These are phyloP conservation scores for Gnomoniopsis sp. DNA, from an alignment of 2,329 filamentous ascomycete species.

Conservation along the genomic window DNA sequence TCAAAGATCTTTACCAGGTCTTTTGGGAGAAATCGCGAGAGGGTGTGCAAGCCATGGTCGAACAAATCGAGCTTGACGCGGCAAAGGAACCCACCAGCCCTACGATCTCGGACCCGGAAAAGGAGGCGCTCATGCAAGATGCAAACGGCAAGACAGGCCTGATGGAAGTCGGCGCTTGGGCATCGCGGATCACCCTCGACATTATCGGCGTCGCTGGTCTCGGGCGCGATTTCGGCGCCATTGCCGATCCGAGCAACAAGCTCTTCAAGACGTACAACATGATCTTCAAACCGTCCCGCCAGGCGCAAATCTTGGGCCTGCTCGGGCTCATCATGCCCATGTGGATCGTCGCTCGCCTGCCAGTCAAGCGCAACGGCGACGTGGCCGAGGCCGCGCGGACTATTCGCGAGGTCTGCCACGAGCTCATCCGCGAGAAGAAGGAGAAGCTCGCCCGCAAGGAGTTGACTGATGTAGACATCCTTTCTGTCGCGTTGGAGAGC, in stretches of 20 bases:
- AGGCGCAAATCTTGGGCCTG: slow-evolving; percentile 54
- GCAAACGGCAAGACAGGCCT: slow-evolving; percentile 32
- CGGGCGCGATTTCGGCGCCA: slow-evolving; percentile 66
- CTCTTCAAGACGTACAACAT: slow-evolving; percentile 56
- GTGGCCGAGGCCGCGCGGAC: slow-evolving; percentile 51
- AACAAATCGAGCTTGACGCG: slow-evolving; percentile 40
- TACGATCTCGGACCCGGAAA: slow-evolving; percentile 12
- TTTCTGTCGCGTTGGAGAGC: slow-evolving; percentile 75
- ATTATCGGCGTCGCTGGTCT: slow-evolving; percentile 73
- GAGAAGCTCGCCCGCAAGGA: slow-evolving; percentile 44
- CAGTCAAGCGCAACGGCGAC: slow-evolving; percentile 67
- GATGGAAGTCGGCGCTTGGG: slow-evolving; percentile 60
- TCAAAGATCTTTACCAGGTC: slow-evolving; percentile 78
- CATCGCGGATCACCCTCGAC: slow-evolving; percentile 66
- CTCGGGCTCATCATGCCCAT: slow-evolving; percentile 60
- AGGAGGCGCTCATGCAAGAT: slow-evolving; percentile 19
- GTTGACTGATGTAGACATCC: slow-evolving; percentile 63
- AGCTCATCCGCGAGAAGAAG: slow-evolving; percentile 71
- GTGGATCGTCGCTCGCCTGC: slow-evolving; percentile 60
- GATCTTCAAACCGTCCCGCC: slow-evolving; percentile 50
- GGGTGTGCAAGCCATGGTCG: slow-evolving; percentile 59
- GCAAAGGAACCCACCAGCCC: slow-evolving; percentile 31
- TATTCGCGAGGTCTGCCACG: slow-evolving; percentile 63
- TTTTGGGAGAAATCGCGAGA: slow-evolving; percentile 79
- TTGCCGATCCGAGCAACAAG: slow-evolving; percentile 56